Evolutionary conservation across 306 rosid species (phyloP).

Genomic region (Trifolium repens): DNA sequence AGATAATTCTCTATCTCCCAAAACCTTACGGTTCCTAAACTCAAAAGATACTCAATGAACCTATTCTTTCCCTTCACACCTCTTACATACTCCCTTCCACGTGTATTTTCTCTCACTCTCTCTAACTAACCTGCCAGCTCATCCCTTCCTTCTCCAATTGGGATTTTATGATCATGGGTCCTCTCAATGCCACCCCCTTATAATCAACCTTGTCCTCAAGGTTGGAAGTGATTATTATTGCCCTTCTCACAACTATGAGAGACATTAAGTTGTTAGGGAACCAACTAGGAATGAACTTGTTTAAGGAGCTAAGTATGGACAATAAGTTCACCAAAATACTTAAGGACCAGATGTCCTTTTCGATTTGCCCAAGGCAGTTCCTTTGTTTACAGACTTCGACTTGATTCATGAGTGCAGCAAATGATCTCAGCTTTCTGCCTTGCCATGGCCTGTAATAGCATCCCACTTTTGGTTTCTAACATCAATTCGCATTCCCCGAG

Average conservation of each 20-base stretch:
- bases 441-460: too few species aligned
- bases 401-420: too few species aligned
- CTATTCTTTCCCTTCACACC: not conserved
- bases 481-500: too few species aligned
- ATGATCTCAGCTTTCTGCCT: too few species aligned
- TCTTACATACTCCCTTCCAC: not conserved
- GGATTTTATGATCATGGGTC: not conserved
- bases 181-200: not conserved
- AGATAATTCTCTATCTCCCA: too few species aligned
- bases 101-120: not conserved
- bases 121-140: not conserved
- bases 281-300: not conserved
- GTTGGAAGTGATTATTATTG: not conserved
- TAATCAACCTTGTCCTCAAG: not conserved
- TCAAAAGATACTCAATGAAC: too few species aligned
- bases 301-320: not conserved
- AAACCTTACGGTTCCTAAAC: too few species aligned
- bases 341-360: not conserved
- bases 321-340: not conserved
- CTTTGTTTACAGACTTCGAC: too few species aligned
- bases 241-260: not conserved
- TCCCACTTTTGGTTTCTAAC: too few species aligned
- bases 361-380: not conserved
- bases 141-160: not conserved
- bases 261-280: conserved; percentile 1